Evolutionary conservation across 1,139 yeast species (phyloP), one percentile per base, ranked within the genome.

Genomic region (Candida frijolesensis): DNA sequence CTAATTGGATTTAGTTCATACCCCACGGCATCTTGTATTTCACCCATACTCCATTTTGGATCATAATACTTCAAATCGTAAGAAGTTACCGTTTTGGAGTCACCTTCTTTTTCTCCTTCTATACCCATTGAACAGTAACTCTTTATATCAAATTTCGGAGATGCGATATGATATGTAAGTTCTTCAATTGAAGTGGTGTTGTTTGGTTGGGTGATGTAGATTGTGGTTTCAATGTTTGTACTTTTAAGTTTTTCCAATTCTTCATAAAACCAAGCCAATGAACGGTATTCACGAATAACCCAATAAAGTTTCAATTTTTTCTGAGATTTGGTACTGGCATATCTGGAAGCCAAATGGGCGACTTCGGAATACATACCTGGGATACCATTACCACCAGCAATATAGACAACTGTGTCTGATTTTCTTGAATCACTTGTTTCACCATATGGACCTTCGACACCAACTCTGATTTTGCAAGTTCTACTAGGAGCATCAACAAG

Each of bases 311-410:
- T 60, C 43, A 35, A 48, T 16, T 9, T 66, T 73, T 54, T 74
- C 77, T 25, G 37, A 39, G 46, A 43, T 42, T 52, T 38, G 1
- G 40, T 29, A 9, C 25, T 15, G 14, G 33, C 8, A 16, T 32
- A 29, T 18, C 45, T 30, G 27, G 53, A 46, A 9, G 67, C 63
- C 47, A 71, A 58, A 46, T 67, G 62, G 41, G 61, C 57, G 3
- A 72, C 74, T 57, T 76, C 79, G 25, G 74, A 70, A 52, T 68
- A 63, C 49, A 52, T 74, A 51, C 87, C 76, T 1, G 78, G 76
- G 41, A 72, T 70, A 48, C 78, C 78, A 52, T 66, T 70, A 30
- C 78, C 78, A 6, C 77, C 76, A 11, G 77, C 75, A 41, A 72
- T 54, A 42, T 64, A 70, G 0, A 70, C 67, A 2, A 72, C 69